Base-by-base conservation (phyloP, 768 basidiomycete species). In the Termitomyces sp. region DNA sequence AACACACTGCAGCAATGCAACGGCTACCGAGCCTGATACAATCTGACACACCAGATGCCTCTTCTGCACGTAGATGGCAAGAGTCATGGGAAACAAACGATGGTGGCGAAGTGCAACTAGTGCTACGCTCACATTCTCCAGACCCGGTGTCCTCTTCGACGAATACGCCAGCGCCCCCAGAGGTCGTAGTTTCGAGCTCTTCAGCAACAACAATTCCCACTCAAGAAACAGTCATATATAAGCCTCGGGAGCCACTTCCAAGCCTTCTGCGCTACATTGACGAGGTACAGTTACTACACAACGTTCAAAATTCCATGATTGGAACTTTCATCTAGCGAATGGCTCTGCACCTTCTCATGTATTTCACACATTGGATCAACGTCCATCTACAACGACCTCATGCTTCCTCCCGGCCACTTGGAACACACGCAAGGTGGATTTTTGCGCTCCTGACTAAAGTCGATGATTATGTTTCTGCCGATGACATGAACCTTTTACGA, bases 321-420 rank as follows among this genome's bases (percentile, higher is more conserved):
- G 62, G 53, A 21, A 66, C 59, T 44, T 50, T 46, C 49, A 51
- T 58, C 33, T 61, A 92, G 90, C 78, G 80, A 64, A 81, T 76
- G 67, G 82, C 87, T 5, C 67, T 92, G 28, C 90, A 90, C 66
- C 76, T 92, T 45, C 70, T 93, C 57, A 90, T 89, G 87, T 91
- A 91, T 67, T 91, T 91, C 67, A 78, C 83, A 17, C 81, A 91
- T 64, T 93, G 90, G 90, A 84, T 90, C 60, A 85, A 85, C 60
- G 56, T 78, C 14, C 77, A 87, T 58, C 67, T 89, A 7, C 76
- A 83, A 46, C 69, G 77, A 23, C 69, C 68, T 6, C 70, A 75
- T 55, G 63, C 72, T 31, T 65, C 64, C 21, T 60, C 66, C 62
- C 66, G 68, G 37, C 77, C 82, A 19, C 79, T 79, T 12, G 78